Evolutionary conservation across 2,329 filamentous ascomycete species (phyloP).

Genomic region (Phoma sp.): DNA sequence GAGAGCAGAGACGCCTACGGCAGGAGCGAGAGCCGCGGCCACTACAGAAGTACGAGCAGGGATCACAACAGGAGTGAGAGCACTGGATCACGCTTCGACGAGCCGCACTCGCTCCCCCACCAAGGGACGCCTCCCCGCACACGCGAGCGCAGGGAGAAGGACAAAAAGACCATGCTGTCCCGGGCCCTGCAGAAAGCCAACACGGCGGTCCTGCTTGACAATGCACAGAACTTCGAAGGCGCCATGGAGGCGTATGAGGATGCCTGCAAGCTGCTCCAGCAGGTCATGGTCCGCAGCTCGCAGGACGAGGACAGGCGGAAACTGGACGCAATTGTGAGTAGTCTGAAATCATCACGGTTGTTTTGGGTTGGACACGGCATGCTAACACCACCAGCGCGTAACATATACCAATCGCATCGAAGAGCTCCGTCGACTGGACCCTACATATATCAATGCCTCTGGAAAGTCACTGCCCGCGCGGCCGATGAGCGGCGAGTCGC

Average conservation of each 20-base stretch:
- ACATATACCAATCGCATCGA: slow-evolving; percentile 91
- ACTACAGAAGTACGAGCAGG: slow-evolving; percentile 26
- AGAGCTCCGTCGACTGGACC: slow-evolving; percentile 77
- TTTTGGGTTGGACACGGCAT: neutral
- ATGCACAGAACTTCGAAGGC: slow-evolving; percentile 91
- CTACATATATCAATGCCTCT: slow-evolving; percentile 55
- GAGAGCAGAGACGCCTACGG: slow-evolving; percentile 24
- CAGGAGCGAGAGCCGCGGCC: slow-evolving; percentile 34
- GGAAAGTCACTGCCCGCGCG: slow-evolving; percentile 79
- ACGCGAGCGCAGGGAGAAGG: slow-evolving; percentile 54
- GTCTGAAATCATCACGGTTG: too few species aligned
- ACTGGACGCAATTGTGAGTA: slow-evolving; percentile 87
- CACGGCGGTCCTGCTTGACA: slow-evolving; percentile 92
- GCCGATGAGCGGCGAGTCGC: slow-evolving; percentile 66
- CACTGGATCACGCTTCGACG: slow-evolving; percentile 42
- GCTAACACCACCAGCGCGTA: slow-evolving; percentile 64
- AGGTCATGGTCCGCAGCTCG: slow-evolving; percentile 84
- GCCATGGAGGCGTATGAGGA: slow-evolving; percentile 90
- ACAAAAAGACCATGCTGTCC: slow-evolving; percentile 94
- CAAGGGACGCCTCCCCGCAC: slow-evolving; percentile 46
- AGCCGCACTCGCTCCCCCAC: slow-evolving; percentile 21
- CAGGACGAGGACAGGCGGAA: slow-evolving; percentile 88
- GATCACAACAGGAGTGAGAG: slow-evolving; percentile 39
- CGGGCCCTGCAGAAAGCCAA: slow-evolving; percentile 94
- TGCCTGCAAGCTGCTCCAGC: slow-evolving; percentile 84